Evolutionary conservation across 192 early-diverging fungal genomes (phyloP).

Genomic region (Diversispora epigaea): DNA sequence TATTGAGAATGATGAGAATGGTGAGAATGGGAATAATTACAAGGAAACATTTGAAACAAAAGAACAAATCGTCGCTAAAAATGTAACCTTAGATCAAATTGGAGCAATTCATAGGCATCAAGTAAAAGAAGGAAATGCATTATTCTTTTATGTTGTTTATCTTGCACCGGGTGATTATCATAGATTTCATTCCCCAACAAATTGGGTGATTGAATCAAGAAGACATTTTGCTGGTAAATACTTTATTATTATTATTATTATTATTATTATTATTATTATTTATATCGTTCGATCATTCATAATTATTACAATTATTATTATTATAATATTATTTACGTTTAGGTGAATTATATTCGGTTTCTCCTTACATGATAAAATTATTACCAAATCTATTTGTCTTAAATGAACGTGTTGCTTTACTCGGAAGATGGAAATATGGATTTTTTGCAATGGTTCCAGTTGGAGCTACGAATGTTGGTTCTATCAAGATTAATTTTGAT

Average conservation of each 20-base stretch:
- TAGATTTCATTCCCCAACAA: conserved; percentile 94
- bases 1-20: no score
- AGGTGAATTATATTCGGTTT: conserved; percentile 95
- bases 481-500: conserved; percentile 93
- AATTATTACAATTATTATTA: no score
- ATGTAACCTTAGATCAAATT: conserved; percentile 10
- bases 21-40: no score
- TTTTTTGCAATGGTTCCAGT: conserved; percentile 97
- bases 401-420: conserved; percentile 92
- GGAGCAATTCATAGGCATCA: conserved; percentile 19
- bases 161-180: conserved; percentile 99
- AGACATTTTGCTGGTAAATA: conserved; percentile 85
- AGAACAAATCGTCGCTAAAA: conserved; percentile 8
- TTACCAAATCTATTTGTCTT: conserved; percentile 91
- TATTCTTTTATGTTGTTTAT: conserved; percentile 93
- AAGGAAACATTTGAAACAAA: conserved; percentile 18
- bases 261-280: background rate
- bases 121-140: conserved; percentile 61
- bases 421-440: conserved; percentile 91
- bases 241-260: background rate
- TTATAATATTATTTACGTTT: conserved; percentile 1
- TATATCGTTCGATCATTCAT: background rate
- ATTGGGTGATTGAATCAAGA: conserved; percentile 86
- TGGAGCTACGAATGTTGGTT: conserved; percentile 97
- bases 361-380: conserved; percentile 81